Evolutionary conservation across 345 rosid genomes (phyloP), one percentile per base, ranked within the genome.

Genomic region (Bruguiera gymnorhiza): DNA sequence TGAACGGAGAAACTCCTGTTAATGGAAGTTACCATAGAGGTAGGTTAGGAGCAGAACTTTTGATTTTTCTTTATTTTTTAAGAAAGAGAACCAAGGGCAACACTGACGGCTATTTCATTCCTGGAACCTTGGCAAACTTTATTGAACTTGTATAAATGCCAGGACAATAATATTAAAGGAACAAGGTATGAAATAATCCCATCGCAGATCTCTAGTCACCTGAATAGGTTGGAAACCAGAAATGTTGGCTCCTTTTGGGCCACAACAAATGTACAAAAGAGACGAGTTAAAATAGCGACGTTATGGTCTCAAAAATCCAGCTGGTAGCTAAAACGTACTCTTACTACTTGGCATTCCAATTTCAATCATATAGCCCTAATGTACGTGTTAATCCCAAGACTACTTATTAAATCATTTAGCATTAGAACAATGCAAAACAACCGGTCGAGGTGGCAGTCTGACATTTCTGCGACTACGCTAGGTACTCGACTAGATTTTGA

Each of bases 231-330:
- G 87, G 85, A 94, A 94, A 76, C 98, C 98, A 24, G 96, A 74
- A 85, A 95, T 94, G 72, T 94, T 91, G 62, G 98, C 98, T 85
- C 97, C 98, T 86, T 89, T 87, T 23, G 98, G 97, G 68, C 98
- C 91, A 86, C 82, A 79, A 37, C 37, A 61, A 67, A 66, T 65
- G 29, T 19, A 34, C 8, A 18, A 56, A 13, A 32, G 3, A 9
- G 46, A 51, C 32, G 23, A 0, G 56, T 30, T 63, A 43, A 36
- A 48, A 37, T 2, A 18, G 26, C 46, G 46, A 1, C 15, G 2
- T 15, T 11, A 11, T 39, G 46, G 46, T 10, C 16, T 39, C 11
- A 2, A 39, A 39, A 39, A 1, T 39, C 46, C 2, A 39, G 13
- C 46, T 10, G 46, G 46, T 11, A 39, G 46, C 3, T 9, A 39